Evolutionary conservation across 352 stramenopile genomes (phyloP).

Genomic region (Pythium phragmiticola): DNA sequence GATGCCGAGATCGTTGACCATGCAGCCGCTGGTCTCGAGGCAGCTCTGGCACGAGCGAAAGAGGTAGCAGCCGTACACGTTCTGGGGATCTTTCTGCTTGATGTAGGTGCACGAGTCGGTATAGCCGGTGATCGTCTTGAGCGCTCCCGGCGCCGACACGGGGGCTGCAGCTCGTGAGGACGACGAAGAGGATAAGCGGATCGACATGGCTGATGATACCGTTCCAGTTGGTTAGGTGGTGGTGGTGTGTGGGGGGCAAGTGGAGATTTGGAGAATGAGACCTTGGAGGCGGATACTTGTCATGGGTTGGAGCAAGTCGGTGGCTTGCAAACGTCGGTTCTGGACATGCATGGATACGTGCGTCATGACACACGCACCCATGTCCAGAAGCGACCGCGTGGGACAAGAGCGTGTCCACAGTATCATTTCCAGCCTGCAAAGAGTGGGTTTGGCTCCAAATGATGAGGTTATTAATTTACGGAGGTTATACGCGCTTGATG

Average conservation of each 20-base stretch:
- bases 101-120: slow-evolving; percentile 20
- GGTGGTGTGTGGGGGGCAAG: background rate
- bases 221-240: background rate
- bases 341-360: no score
- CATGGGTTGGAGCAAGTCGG: background rate
- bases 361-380: no score
- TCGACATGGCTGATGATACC: background rate
- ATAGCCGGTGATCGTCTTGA: slow-evolving; percentile 2
- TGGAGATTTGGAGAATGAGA: background rate
- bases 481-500: background rate
- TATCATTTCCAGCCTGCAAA: background rate
- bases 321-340: no score
- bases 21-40: slow-evolving; percentile 19
- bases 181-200: slow-evolving; percentile 9
- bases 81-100: slow-evolving; percentile 17
- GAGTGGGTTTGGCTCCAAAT: no score
- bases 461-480: no score
- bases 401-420: background rate
- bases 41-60: slow-evolving; percentile 30
- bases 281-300: background rate
- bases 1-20: slow-evolving; percentile 26
- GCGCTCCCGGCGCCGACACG: background rate
- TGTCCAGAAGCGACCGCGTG: background rate
- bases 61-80: slow-evolving; percentile 23
- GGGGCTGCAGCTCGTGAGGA: background rate